A percentile compares a stretch with the other conserved stretches of the same genome.
Evolutionary conservation across 1,139 yeast species (phyloP).

Genomic region (Protomyces inundatus): DNA sequence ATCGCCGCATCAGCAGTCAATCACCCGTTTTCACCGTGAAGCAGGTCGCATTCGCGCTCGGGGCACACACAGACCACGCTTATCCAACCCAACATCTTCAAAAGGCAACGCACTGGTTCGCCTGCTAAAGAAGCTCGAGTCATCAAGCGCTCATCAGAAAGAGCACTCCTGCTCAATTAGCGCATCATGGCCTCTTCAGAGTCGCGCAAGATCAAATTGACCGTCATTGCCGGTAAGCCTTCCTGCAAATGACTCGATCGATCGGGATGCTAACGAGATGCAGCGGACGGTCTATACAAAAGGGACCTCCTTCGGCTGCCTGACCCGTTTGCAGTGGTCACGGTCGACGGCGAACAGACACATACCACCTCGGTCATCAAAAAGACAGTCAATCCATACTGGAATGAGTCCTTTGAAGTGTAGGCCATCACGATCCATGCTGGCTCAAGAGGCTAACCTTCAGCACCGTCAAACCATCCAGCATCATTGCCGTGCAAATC

Average conservation of each 20-base stretch:
- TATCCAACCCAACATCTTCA: too few relatives aligned
- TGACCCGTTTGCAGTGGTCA: conserved; percentile 95
- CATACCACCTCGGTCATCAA: conserved; percentile 90
- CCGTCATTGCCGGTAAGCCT: conserved; percentile 25
- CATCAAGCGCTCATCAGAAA: too few relatives aligned
- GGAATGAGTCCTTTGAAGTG: conserved; percentile 86
- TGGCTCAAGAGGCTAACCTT: conserved; percentile 4
- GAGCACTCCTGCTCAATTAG: too few relatives aligned
- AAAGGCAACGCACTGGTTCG: too few relatives aligned
- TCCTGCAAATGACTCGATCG: neutral
- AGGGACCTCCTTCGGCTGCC: conserved; percentile 89
- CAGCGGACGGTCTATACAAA: conserved; percentile 87
- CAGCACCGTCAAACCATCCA: conserved; percentile 67
- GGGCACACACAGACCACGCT: too few relatives aligned
- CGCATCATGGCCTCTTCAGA: conserved; percentile 7
- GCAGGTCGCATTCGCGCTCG: too few relatives aligned
- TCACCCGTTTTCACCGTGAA: too few relatives aligned
- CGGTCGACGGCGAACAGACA: conserved; percentile 95
- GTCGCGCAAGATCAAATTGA: conserved; percentile 25
- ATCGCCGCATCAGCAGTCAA: too few relatives aligned
- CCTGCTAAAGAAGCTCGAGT: too few relatives aligned
- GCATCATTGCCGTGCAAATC: conserved; percentile 85
- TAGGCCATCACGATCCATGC: conserved; percentile 18
- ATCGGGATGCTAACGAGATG: neutral
- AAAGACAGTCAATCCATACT: conserved; percentile 90